These are phyloP conservation scores for Globisporangium irregulare DNA, from an alignment of 352 stramenopile species.

Conservation along the genomic window DNA sequence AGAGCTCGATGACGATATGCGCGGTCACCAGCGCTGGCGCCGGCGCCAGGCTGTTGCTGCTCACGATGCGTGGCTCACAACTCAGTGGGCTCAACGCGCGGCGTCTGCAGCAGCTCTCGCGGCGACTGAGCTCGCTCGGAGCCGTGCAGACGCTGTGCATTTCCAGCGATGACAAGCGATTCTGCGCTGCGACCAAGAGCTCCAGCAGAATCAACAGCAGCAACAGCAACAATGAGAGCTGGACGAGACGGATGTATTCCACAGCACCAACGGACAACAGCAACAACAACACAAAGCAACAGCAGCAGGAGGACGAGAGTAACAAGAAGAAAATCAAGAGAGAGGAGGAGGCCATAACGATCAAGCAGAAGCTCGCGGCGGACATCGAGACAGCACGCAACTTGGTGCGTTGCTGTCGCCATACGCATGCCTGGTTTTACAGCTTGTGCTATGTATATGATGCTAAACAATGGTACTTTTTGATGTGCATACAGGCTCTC, in stretches of 20 bases:
- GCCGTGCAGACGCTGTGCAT: conserved; percentile 3
- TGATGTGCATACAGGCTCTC: conserved; percentile 30
- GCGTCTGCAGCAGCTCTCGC: conserved; percentile 3
- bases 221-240: conserved; percentile 11
- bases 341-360: conserved; percentile 24
- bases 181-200: not conserved
- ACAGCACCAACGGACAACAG: conserved; percentile 15
- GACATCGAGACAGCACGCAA: conserved; percentile 49
- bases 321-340: conserved; percentile 20
- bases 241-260: conserved; percentile 11
- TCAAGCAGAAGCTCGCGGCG: conserved; percentile 47
- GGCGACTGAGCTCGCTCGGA: not conserved
- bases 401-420: conserved; percentile 25
- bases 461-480: not conserved
- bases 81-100: not conserved
- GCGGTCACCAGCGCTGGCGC: not conserved
- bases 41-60: conserved; percentile 11
- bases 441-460: not conserved
- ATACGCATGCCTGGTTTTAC: not conserved
- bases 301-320: conserved; percentile 24
- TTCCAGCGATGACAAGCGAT: not conserved
- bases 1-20: conserved; percentile 5
- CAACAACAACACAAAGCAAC: not conserved
- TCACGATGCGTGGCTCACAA: not conserved
- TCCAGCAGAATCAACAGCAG: conserved; percentile 4